A percentile compares a stretch with the other conserved stretches of the same genome.
phyloP scores from a whole-genome alignment of 106 monocot species.

The Dioscorea dumetorum region DNA sequence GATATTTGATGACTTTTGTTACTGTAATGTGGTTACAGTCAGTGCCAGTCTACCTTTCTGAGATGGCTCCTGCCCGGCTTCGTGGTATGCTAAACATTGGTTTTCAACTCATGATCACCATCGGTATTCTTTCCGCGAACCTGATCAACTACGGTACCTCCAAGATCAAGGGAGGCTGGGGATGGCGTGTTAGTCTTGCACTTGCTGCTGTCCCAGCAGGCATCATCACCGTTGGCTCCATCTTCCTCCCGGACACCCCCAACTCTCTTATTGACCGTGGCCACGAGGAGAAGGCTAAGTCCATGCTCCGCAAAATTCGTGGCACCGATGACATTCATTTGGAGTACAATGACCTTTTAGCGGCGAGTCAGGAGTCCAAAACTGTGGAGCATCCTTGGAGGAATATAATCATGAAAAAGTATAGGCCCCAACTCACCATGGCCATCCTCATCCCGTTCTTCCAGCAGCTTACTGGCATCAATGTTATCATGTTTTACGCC shows the following conservation, averaged over 20 bases:
- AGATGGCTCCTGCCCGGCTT: constrained; percentile 22
- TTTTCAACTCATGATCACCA: constrained; percentile 35
- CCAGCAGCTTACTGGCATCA: constrained; percentile 48
- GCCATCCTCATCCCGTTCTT: constrained; percentile 41
- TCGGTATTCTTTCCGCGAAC: constrained; percentile 27
- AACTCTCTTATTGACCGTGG: constrained; percentile 53
- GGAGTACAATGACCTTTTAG: constrained; percentile 28
- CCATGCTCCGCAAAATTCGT: constrained; percentile 25
- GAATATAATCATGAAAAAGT: constrained; percentile 24
- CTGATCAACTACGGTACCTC: constrained; percentile 30
- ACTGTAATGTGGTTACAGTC: constrained; percentile 6
- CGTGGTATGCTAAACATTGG: constrained; percentile 28
- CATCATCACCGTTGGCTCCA: constrained; percentile 25
- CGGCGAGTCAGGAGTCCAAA: constrained; percentile 24
- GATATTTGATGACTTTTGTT: no score
- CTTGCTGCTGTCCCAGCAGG: constrained; percentile 23
- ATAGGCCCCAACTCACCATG: constrained; percentile 36
- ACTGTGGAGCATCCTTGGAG: constrained; percentile 22
- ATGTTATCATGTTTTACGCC: constrained; percentile 54
- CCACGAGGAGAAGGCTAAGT: constrained; percentile 12
- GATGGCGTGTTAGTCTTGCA: constrained; percentile 26
- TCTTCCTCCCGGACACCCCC: constrained; percentile 42
- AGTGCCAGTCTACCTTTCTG: constrained; percentile 25
- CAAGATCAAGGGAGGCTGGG: constrained; percentile 22
- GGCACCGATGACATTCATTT: constrained; percentile 33